These are phyloP conservation scores for Boletus coccyginus DNA, from an alignment of 768 basidiomycete species.

Conservation along the genomic window DNA sequence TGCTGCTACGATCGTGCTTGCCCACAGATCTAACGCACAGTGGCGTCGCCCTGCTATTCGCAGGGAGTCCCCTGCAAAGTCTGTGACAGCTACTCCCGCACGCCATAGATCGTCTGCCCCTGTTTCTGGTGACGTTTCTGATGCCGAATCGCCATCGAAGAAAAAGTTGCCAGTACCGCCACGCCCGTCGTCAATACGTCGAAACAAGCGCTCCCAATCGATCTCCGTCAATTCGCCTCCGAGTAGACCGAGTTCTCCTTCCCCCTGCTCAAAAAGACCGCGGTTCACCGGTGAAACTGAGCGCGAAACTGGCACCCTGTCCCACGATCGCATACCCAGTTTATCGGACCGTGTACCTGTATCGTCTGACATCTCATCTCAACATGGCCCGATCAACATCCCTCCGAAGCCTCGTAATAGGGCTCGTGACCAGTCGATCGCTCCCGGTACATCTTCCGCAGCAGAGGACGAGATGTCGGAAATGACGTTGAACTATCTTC, in stretches of 20 bases:
- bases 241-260: background rate
- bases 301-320: background rate
- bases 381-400: background rate
- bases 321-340: background rate
- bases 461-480: conserved; percentile 26
- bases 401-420: background rate
- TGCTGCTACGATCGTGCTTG: conserved; percentile 24
- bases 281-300: conserved; percentile 1
- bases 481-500: conserved; percentile 31
- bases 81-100: background rate
- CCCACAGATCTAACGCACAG: conserved; percentile 26
- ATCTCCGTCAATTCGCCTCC: background rate
- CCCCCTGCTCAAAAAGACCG: background rate
- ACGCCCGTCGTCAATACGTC: conserved; percentile 8
- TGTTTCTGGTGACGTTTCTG: background rate
- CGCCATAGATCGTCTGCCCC: background rate
- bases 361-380: background rate
- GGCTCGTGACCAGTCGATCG: background rate
- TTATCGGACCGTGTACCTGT: background rate
- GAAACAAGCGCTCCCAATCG: conserved; percentile 1
- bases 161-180: conserved; percentile 22
- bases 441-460: background rate
- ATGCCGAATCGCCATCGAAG: background rate
- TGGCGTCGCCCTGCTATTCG: background rate
- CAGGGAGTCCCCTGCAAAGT: background rate